A percentile compares a stretch with the other conserved stretches of the same genome.
phyloP scores from a whole-genome alignment of 2,329 filamentous ascomycete genomes.

The Sporothrix protearum region DNA sequence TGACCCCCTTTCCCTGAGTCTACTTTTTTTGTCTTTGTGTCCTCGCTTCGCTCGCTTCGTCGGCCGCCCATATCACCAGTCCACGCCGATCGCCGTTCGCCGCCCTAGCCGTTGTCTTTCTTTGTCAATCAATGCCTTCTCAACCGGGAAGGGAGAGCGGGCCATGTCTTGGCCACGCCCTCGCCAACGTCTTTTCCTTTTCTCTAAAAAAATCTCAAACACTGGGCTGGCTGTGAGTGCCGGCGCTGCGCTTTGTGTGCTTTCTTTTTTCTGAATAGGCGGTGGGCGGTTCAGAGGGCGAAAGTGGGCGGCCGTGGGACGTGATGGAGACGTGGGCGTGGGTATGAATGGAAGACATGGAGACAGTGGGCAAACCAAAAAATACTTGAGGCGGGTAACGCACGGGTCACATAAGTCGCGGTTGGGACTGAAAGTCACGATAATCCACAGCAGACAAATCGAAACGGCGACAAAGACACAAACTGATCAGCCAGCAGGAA shows the following conservation, averaged over 20 bases:
- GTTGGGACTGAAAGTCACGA: not conserved
- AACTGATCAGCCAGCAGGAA: too few relatives aligned
- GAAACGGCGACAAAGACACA: not conserved
- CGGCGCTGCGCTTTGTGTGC: not conserved
- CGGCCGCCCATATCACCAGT: not conserved
- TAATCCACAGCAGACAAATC: not conserved
- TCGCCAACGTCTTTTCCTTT: not conserved
- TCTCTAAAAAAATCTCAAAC: not conserved
- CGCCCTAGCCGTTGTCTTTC: not conserved
- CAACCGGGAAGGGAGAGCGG: not conserved
- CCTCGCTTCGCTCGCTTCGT: slow-evolving; percentile 1
- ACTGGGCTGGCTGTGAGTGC: not conserved
- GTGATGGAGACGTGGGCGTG: not conserved
- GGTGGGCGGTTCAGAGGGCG: not conserved
- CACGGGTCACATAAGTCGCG: not conserved
- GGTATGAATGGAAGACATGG: not conserved
- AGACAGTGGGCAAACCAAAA: not conserved
- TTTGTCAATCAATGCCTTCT: not conserved
- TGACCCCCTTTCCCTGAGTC: not conserved
- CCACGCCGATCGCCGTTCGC: not conserved
- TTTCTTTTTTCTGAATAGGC: slow-evolving; percentile 7
- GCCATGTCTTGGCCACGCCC: not conserved
- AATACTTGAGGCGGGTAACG: not conserved
- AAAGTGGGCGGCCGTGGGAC: not conserved
- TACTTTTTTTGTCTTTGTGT: not conserved